Evolutionary conservation across 129 eudicot species (phyloP).

Genomic region (Saussurea involucrata): DNA sequence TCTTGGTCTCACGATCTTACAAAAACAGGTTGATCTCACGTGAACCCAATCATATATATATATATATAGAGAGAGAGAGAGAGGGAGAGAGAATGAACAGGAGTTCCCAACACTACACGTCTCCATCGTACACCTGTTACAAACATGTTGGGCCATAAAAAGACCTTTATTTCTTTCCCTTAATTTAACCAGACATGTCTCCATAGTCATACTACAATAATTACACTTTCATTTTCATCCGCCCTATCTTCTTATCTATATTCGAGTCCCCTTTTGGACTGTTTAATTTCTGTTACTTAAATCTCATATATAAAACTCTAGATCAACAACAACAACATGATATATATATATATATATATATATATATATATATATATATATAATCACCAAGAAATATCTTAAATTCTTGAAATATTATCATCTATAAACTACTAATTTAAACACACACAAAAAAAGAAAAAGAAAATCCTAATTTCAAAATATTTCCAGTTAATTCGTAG

Average conservation of each 20-base stretch:
- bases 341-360: background rate
- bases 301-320: background rate
- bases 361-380: too few relatives aligned
- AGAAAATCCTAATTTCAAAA: background rate
- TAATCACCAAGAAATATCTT: background rate
- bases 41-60: too few relatives aligned
- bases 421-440: background rate
- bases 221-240: background rate
- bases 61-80: background rate
- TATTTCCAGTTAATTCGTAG: constrained; percentile 11
- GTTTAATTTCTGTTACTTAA: background rate
- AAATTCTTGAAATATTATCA: background rate
- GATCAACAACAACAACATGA: background rate
- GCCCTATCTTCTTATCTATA: background rate
- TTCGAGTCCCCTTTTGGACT: background rate
- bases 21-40: too few relatives aligned
- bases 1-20: too few relatives aligned
- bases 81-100: background rate
- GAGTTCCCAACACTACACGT: background rate
- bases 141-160: background rate
- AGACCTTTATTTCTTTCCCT: background rate
- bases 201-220: background rate
- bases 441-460: background rate
- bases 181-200: background rate
- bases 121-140: background rate